Conservation (phyloP, 305 asterid species). For the Fraxinus greggii region DNA sequence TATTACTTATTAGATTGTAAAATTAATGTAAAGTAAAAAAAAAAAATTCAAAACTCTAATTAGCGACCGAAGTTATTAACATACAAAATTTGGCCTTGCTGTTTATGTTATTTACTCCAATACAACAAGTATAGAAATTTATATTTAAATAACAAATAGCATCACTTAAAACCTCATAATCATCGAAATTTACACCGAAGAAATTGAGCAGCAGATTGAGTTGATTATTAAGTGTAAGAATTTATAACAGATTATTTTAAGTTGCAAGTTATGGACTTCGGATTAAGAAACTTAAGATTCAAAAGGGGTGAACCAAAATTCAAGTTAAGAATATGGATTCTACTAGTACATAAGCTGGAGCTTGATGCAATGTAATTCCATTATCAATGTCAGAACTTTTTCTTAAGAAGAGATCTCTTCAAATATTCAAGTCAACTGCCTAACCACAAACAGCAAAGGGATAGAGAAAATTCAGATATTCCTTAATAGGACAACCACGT, state of each 20-base stretch:
- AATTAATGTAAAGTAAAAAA: no score
- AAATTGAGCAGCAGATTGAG: background rate
- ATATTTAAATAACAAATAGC: background rate
- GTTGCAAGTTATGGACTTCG: background rate
- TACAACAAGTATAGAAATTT: background rate
- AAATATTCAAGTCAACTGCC: background rate
- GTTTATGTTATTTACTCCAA: no score
- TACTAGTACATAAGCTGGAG: background rate
- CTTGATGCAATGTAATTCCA: background rate
- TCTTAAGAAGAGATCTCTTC: background rate
- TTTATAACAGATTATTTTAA: background rate
- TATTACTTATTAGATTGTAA: no score
- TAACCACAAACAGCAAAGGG: background rate
- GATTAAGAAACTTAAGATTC: background rate
- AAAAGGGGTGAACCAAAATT: background rate
- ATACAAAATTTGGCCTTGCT: no score
- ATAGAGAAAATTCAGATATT: background rate
- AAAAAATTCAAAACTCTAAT: no score
- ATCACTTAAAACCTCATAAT: background rate
- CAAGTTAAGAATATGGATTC: background rate
- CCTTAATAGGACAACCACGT: background rate
- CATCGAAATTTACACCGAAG: background rate
- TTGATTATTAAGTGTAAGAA: background rate
- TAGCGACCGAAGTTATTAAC: no score
- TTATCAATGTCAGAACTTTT: background rate